Evolutionary conservation across 176 grass and related monocot genomes (phyloP), one percentile per base, ranked within the genome.

Genomic region (Cocos nucifera): DNA sequence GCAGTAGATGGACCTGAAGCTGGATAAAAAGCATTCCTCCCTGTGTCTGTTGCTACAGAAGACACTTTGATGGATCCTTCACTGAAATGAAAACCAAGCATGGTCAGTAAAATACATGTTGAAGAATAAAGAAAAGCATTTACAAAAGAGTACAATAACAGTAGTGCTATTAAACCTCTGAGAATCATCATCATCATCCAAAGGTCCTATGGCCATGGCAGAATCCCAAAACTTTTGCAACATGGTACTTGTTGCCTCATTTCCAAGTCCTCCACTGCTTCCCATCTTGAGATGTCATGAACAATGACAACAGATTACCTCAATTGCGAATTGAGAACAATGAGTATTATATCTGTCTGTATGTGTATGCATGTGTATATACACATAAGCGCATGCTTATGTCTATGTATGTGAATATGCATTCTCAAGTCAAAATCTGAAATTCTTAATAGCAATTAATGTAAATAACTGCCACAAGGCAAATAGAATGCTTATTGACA

Each of bases 141-240:
- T 51, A 32, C 19, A 35, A 65, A 79, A 69, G 52, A 60, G 49
- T 21, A 44, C 10, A 14, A 44, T 14, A 44, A 44, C 0, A 44
- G 35, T 44, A 44, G 14, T 44, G 8, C 35, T 14, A 77, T 30
- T 44, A 58, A 64, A 91, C 93, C 93, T 98, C 78, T 76, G 66
- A 61, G 75, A 88, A 65, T 98, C 93, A 63, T 77, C 77, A 3
- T 98, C 87, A 17, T 92, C 84, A 76, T 98, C 87, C 49, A 90
- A 62, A 63, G 87, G 87, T 71, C 84, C 84, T 74, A 91, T 82
- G 67, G 84, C 80, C 81, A 98, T 87, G 54, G 87, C 84, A 51
- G 93, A 92, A 83, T 98, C 93, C 93, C 84, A 98, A 69, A 98
- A 98, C 67, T 81, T 92, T 49, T 92, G 93, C 93, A 98, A 89